Evolutionary conservation across 306 rosid genomes (phyloP), one percentile per base, ranked within the genome.

Genomic region (Oxytropis ochrocephala): DNA sequence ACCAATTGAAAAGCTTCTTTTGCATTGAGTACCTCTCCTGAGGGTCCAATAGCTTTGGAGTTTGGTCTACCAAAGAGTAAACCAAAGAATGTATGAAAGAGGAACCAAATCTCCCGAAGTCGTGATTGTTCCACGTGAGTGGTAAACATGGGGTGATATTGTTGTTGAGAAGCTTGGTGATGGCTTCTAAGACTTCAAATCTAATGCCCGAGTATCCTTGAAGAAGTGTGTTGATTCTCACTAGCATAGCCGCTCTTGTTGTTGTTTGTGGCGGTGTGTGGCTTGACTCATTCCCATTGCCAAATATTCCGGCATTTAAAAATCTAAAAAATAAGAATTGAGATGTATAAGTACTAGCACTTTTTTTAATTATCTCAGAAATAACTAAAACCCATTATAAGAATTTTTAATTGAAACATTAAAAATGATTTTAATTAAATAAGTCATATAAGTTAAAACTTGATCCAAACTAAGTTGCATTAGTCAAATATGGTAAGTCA

Each of bases 31-130:
- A 41, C 46, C 46, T 41, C 96, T 57, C 96, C 89, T 10, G 87
- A 46, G 92, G 81, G 11, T 88, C 88, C n/a, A n/a, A n/a, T n/a
- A n/a, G n/a, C n/a, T n/a, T n/a, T n/a, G n/a, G n/a, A n/a, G n/a
- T n/a, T n/a, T 0, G 87, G 90, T 13, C 95, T 53, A 10, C 97
- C 97, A 0, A 90, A 88, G 3, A 90, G 83, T 33, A 90, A 52
- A 24, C 95, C 95, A n/a, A 1, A 90, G 95, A 2, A 91, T 88
- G 75, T 91, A 91, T 54, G 97, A 84, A 21, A 91, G 91, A 11
- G 97, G 97, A 43, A 91, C 89, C 6, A 91, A 87, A 73, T 91
- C 97, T 0, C 97, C 95, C 0, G 97, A 91, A 30, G 97, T 82
- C 0, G 89, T 73, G 79, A 91, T 83, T 1, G 97, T 86, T 21